Conservation (phyloP, 2,329 filamentous ascomycete species). For the Botrytis squamosa region DNA sequence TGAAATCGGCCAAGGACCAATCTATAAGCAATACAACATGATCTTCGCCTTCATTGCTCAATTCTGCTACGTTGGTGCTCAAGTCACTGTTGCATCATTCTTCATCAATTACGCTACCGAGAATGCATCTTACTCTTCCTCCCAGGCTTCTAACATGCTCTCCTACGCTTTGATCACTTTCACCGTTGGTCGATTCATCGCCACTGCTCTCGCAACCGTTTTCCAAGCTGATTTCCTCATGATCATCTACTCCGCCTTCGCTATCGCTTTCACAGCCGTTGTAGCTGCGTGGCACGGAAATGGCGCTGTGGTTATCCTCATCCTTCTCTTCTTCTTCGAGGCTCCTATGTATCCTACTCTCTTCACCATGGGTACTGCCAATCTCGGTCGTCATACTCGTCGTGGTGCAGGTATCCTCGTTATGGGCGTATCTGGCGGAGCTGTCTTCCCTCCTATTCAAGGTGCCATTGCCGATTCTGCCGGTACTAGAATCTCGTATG, state of each 20-base stretch:
- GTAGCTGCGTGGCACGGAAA: constrained; percentile 39
- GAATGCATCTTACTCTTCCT: constrained; percentile 51
- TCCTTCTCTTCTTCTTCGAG: constrained; percentile 74
- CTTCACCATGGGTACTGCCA: constrained; percentile 72
- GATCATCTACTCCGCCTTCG: constrained; percentile 63
- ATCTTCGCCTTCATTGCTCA: constrained; percentile 76
- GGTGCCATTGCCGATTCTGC: constrained; percentile 61
- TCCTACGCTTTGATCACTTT: constrained; percentile 74
- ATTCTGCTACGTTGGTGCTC: constrained; percentile 75
- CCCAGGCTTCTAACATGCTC: constrained; percentile 63
- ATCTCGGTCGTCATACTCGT: constrained; percentile 74
- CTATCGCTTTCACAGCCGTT: constrained; percentile 45
- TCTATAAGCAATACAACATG: constrained; percentile 69
- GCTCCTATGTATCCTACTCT: constrained; percentile 80
- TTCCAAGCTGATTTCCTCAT: constrained; percentile 49
- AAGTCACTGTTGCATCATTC: constrained; percentile 63
- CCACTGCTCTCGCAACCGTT: constrained; percentile 48
- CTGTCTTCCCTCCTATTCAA: constrained; percentile 69
- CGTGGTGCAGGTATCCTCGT: constrained; percentile 71
- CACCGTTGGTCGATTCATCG: constrained; percentile 68
- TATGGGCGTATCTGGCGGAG: constrained; percentile 69
- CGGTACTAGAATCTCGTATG: constrained; percentile 44
- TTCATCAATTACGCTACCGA: constrained; percentile 74
- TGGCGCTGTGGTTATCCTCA: constrained; percentile 60
- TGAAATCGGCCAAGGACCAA: constrained; percentile 47